Evolutionary conservation across 306 rosid genomes (phyloP), one percentile per base, ranked within the genome.

Genomic region (Boehmeria nivea): DNA sequence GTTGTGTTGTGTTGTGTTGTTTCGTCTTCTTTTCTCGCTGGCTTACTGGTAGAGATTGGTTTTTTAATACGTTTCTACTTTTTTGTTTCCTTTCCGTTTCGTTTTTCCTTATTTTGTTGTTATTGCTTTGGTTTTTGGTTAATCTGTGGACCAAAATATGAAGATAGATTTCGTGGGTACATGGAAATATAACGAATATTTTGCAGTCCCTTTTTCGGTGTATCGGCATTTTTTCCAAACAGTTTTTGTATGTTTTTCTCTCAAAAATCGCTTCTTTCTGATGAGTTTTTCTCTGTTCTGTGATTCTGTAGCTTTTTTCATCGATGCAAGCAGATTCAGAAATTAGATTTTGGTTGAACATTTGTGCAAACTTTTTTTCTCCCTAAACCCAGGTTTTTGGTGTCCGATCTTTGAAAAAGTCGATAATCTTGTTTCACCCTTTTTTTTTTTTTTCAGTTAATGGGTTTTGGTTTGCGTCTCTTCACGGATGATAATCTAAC

Each of bases 321-420:
- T 47, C 62, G 22, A 63, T 60, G 58, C 40, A 47, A 47, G 59
- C 56, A 31, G 36, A 31, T 28, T 28, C 34, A 3, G 3, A 31
- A 4, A 10, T 10, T 55, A 57, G 61, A 33, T 67, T 37, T 20
- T 12, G 58, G 58, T 24, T 60, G 58, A 27, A 34, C 24, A 39
- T 57, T 56, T 48, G 54, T 59, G 33, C n/a, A 31, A 17, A 14
- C 10, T 6, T n/a, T 21, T 27, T 42, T 50, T 33, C 51, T 54
- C 39, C 33, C 64, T 68, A 54, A 65, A 44, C 69, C 69, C 13
- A 38, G 56, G 52, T 34, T 47, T 6, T 57, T 76, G 59, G 60
- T 73, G 57, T 52, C 67, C 65, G 81, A 77, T 77, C 80, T 66
- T 55, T 22, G 24, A 21, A 54, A 43, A 55, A 59, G 10, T 33